phyloP scores from a whole-genome alignment of 345 rosid species.

The Cochlearia excelsa region DNA sequence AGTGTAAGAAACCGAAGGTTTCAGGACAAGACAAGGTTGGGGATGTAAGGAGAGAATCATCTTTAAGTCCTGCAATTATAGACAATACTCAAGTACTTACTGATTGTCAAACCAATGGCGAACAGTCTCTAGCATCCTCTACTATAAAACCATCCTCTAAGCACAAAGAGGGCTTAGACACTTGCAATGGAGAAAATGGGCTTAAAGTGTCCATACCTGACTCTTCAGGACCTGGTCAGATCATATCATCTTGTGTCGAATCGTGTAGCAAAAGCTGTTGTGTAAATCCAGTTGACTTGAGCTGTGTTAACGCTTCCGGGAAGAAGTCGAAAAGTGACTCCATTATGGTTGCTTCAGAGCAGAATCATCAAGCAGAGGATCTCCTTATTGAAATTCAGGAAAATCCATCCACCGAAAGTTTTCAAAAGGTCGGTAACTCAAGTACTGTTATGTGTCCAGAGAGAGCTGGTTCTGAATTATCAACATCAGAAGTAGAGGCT shows the following conservation, averaged over 20 bases:
- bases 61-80: conserved; percentile 36
- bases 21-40: conserved; percentile 38
- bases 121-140: conserved; percentile 34
- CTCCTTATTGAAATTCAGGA: conserved; percentile 35
- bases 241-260: conserved; percentile 32
- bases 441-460: conserved; percentile 29
- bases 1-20: conserved; percentile 45
- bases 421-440: conserved; percentile 37
- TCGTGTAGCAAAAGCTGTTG: conserved; percentile 38
- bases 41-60: conserved; percentile 33
- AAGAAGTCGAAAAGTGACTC: conserved; percentile 42
- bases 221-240: conserved; percentile 37
- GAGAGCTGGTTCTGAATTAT: conserved; percentile 43
- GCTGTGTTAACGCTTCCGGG: conserved; percentile 36
- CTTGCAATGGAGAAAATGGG: conserved; percentile 35
- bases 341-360: conserved; percentile 41
- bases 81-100: conserved; percentile 28
- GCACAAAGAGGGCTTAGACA: conserved; percentile 35
- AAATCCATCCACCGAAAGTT: conserved; percentile 40
- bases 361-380: conserved; percentile 30
- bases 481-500: conserved; percentile 42
- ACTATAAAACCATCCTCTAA: conserved; percentile 23
- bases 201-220: conserved; percentile 34
- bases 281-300: conserved; percentile 38
- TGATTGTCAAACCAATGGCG: conserved; percentile 38